These are phyloP conservation scores for Inga leiocalycina DNA, from an alignment of 306 rosid genomes.

Conservation along the genomic window DNA sequence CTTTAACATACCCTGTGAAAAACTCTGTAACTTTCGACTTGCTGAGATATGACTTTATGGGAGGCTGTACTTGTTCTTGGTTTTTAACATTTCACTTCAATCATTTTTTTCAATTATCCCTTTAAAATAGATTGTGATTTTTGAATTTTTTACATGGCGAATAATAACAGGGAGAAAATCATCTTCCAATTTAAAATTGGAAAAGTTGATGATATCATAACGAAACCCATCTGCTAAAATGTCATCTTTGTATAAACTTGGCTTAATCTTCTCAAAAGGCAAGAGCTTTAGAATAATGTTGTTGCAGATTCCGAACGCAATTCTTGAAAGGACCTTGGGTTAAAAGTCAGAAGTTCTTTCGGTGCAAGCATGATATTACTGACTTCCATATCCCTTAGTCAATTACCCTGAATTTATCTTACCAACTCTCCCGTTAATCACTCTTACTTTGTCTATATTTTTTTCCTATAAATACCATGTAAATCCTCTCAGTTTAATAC, in stretches of 20 bases:
- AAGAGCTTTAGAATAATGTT: background rate
- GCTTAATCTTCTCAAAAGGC: slow-evolving; percentile 4
- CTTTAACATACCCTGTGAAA: slow-evolving; percentile 11
- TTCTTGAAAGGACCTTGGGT: background rate
- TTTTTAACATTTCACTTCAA: background rate
- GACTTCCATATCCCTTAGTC: no score
- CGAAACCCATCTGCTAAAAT: background rate
- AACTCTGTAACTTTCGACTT: background rate
- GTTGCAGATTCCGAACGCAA: background rate
- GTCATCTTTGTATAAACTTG: background rate
- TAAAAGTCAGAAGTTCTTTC: no score
- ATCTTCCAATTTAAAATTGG: background rate
- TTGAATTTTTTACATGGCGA: background rate
- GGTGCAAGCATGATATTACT: no score
- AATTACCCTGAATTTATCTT: no score
- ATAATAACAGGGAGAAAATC: background rate
- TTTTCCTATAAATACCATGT: no score
- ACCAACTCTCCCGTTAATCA: no score
- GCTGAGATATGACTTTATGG: slow-evolving; percentile 5
- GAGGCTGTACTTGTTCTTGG: background rate
- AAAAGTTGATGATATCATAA: slow-evolving; percentile 9
- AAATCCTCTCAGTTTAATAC: no score
- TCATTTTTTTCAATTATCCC: background rate
- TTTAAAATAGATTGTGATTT: background rate
- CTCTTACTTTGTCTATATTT: no score